Percentiles rank a stretch among this genome's conserved stretches.
phyloP scores from a whole-genome alignment of 2,329 filamentous ascomycete species.

The Claviceps monticola region DNA sequence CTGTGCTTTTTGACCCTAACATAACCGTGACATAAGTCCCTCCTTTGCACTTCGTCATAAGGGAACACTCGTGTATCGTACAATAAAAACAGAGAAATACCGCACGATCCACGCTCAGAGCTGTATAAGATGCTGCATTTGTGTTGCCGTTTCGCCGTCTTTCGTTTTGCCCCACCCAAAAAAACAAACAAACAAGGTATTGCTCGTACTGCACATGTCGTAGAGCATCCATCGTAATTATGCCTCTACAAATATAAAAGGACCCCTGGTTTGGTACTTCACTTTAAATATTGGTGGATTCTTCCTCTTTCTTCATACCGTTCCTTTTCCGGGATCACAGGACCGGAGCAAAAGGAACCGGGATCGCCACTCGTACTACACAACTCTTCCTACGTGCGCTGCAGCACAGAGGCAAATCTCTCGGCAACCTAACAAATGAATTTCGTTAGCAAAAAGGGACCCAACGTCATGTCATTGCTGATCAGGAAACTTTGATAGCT shows the following conservation, averaged over 20 bases:
- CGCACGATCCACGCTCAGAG: slow-evolving; percentile 9
- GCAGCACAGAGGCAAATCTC: slow-evolving; percentile 21
- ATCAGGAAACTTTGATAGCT: neutral
- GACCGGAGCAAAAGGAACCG: too few relatives aligned
- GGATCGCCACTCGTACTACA: neutral
- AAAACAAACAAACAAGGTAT: slow-evolving; percentile 6
- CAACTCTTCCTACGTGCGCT: slow-evolving; percentile 15
- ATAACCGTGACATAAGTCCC: slow-evolving; percentile 8
- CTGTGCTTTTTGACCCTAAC: slow-evolving; percentile 3
- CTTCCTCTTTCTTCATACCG: neutral
- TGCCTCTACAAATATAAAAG: slow-evolving; percentile 4
- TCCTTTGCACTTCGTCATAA: slow-evolving; percentile 10
- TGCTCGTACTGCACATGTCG: neutral
- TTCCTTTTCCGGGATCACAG: neutral
- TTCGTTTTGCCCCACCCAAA: slow-evolving; percentile 15
- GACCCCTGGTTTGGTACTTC: neutral
- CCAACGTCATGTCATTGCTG: too few relatives aligned
- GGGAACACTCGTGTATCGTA: slow-evolving; percentile 18
- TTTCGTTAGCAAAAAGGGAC: slow-evolving; percentile 4
- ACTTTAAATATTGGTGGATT: neutral
- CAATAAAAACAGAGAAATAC: slow-evolving; percentile 24
- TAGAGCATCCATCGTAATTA: slow-evolving; percentile 8
- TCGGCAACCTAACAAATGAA: slow-evolving; percentile 20
- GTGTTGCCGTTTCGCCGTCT: neutral
- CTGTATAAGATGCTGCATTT: neutral